These are phyloP conservation scores for Elsinoe arachidis DNA, from an alignment of 2,329 filamentous ascomycete species.

Conservation along the genomic window DNA sequence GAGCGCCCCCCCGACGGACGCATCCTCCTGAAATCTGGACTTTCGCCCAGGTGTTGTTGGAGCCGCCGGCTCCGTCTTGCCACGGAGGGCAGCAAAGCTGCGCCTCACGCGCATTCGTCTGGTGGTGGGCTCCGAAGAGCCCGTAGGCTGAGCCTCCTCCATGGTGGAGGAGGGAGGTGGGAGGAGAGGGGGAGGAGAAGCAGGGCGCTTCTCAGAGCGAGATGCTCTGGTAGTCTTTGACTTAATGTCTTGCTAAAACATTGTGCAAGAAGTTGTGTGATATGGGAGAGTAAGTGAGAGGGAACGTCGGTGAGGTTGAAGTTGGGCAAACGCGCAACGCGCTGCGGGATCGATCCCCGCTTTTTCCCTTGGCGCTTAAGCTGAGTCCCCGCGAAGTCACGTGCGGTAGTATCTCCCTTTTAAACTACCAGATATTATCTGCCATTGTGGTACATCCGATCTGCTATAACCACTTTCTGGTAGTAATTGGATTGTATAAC, in stretches of 20 bases:
- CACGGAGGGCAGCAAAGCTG: constrained; percentile 7
- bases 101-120: background rate
- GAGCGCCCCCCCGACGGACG: constrained; percentile 7
- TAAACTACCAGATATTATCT: background rate
- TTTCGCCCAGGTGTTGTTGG: constrained; percentile 2
- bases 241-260: constrained; percentile 6
- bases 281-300: background rate
- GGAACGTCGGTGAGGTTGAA: constrained; percentile 1
- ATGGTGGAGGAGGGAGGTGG: background rate
- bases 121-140: constrained; percentile 8
- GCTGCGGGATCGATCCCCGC: background rate
- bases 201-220: background rate
- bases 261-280: background rate
- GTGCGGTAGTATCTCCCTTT: background rate
- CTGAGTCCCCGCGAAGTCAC: background rate
- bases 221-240: background rate
- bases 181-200: background rate
- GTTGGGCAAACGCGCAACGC: constrained; percentile 3
- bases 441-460: too few species aligned
- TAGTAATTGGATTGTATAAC: too few species aligned
- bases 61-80: background rate
- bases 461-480: too few species aligned
- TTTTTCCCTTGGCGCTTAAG: background rate
- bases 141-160: background rate
- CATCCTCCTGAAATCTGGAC: constrained; percentile 12